Evolutionary conservation across 306 rosid species (phyloP).

Genomic region (Pyrus communis): DNA sequence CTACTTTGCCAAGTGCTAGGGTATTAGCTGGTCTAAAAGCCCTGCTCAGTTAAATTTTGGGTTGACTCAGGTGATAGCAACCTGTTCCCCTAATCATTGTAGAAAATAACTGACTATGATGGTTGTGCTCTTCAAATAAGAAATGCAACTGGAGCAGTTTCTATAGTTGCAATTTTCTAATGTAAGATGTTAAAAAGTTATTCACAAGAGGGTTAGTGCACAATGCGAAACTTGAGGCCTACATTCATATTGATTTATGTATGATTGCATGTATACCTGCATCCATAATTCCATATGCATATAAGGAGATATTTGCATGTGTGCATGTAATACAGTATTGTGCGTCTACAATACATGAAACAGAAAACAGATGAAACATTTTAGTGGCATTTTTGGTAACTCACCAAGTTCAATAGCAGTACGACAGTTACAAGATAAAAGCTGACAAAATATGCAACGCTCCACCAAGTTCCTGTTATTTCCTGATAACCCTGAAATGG

Average conservation of each 20-base stretch:
- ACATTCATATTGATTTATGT: not conserved
- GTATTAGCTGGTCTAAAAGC: not conserved
- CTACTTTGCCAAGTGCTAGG: not conserved
- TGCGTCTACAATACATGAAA: not conserved
- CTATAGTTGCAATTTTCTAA: no score
- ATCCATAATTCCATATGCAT: not conserved
- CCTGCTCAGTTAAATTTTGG: not conserved
- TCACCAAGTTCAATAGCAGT: conserved; percentile 88
- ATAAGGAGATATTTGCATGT: not conserved
- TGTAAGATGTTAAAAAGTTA: not conserved
- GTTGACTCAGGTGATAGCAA: not conserved
- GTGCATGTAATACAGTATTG: not conserved
- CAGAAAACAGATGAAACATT: not conserved
- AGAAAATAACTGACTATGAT: not conserved
- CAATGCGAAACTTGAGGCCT: not conserved
- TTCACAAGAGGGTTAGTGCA: not conserved
- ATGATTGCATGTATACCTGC: not conserved
- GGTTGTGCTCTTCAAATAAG: not conserved
- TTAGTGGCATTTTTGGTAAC: conserved; percentile 13
- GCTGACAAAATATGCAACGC: conserved; percentile 61
- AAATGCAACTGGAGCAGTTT: not conserved
- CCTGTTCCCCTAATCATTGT: not conserved
- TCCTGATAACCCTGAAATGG: conserved; percentile 78
- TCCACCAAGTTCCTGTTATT: conserved; percentile 77
- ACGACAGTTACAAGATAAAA: conserved; percentile 77